Evolutionary conservation across 2,329 filamentous ascomycete genomes (phyloP).

Genomic region (Neofusicoccum kwambonambiense): DNA sequence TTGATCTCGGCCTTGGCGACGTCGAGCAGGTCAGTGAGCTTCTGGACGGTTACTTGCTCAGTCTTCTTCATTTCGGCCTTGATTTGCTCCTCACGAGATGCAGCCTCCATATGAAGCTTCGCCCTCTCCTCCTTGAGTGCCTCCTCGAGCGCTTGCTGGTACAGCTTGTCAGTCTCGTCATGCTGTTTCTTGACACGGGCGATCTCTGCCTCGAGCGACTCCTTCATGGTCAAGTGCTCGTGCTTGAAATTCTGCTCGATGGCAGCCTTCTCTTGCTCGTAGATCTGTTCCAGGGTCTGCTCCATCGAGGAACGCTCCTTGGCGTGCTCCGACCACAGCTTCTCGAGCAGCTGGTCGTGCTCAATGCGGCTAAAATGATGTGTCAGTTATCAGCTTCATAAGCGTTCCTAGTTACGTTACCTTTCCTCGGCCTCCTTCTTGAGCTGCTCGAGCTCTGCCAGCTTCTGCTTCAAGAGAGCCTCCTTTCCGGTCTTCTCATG

Average conservation of each 20-base stretch:
- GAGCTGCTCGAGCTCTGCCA: not conserved
- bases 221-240: not conserved
- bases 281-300: conserved; percentile 12
- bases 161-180: conserved; percentile 16
- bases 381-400: not conserved
- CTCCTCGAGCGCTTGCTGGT: conserved; percentile 16
- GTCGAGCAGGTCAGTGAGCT: conserved; percentile 16
- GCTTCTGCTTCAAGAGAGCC: not conserved
- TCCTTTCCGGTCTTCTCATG: conserved; percentile 2
- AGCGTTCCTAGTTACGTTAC: not conserved
- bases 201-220: conserved; percentile 10
- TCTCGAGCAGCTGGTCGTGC: conserved; percentile 14
- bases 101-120: conserved; percentile 5
- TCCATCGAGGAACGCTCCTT: conserved; percentile 16
- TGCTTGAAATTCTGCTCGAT: not conserved
- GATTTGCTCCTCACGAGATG: conserved; percentile 4
- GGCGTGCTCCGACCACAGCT: conserved; percentile 15
- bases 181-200: conserved; percentile 16
- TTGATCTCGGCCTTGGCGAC: conserved; percentile 15
- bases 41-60: not conserved
- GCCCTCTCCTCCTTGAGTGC: conserved; percentile 15
- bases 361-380: not conserved
- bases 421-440: conserved; percentile 5
- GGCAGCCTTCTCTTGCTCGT: conserved; percentile 12
- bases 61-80: conserved; percentile 8